phyloP scores from a whole-genome alignment of 371 early-diverging fungal species.

The Syncephalis plumigaleata region DNA sequence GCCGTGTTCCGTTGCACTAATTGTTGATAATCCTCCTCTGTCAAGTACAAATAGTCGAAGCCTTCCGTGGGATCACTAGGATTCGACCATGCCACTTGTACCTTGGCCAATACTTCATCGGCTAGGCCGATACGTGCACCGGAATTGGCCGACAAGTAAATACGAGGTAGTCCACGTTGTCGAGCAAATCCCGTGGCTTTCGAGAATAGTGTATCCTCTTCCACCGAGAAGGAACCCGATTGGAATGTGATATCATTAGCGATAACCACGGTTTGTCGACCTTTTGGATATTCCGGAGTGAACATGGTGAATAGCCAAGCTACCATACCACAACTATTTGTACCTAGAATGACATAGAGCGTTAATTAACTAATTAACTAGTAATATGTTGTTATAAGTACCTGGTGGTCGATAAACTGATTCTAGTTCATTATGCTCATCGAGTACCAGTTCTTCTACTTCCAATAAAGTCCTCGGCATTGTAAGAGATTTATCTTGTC shows the following conservation, averaged over 20 bases:
- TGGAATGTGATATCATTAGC: constrained; percentile 96
- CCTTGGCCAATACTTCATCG: constrained; percentile 70
- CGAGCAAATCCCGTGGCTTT: constrained; percentile 84
- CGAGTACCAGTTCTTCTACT: constrained; percentile 73
- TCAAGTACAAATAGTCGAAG: constrained; percentile 84
- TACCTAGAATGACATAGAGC: too few relatives aligned
- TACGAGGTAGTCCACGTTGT: constrained; percentile 70
- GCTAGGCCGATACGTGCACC: constrained; percentile 99
- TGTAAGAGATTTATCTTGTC: constrained; percentile 28
- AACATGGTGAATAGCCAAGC: constrained; percentile 80
- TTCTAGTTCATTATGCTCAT: constrained; percentile 59
- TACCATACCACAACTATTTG: constrained; percentile 92
- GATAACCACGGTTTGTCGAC: constrained; percentile 80
- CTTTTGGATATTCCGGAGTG: constrained; percentile 89
- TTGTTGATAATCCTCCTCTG: constrained; percentile 44
- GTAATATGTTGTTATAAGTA: not conserved
- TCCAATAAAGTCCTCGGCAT: constrained; percentile 54
- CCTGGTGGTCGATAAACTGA: constrained; percentile 75
- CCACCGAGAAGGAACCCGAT: constrained; percentile 94
- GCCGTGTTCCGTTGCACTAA: constrained; percentile 24
- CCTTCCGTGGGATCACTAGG: constrained; percentile 61
- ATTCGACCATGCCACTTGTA: constrained; percentile 81
- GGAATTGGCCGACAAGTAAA: constrained; percentile 96
- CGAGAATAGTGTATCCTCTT: constrained; percentile 85
- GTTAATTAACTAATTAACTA: too few relatives aligned